A percentile compares a stretch with the other conserved stretches of the same genome.
phyloP scores from a whole-genome alignment of 1,139 yeast genomes.

The Taiozyma onychis region DNA sequence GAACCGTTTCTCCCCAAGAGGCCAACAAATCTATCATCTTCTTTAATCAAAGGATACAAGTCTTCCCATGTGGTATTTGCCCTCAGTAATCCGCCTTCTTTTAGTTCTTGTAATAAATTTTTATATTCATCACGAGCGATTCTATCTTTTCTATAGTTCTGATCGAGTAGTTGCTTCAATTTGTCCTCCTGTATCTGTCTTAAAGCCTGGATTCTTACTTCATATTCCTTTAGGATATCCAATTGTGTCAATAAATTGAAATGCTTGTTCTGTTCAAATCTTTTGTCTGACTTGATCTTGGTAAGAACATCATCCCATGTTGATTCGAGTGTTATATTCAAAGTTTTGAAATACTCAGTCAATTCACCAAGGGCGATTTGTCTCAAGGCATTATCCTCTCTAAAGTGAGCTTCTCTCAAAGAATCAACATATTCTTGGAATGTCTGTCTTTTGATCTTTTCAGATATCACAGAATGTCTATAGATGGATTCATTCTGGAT shows the following conservation, averaged over 20 bases:
- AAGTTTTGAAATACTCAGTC: slow-evolving; percentile 37
- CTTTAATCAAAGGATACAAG: slow-evolving; percentile 45
- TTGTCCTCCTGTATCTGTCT: slow-evolving; percentile 33
- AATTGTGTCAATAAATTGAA: slow-evolving; percentile 45
- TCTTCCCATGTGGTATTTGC: slow-evolving; percentile 60
- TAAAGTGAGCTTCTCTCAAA: slow-evolving; percentile 37
- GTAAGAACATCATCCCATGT: slow-evolving; percentile 34
- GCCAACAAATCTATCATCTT: slow-evolving; percentile 52
- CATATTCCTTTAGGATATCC: slow-evolving; percentile 57
- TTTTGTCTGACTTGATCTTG: slow-evolving; percentile 38
- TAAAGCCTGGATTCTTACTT: slow-evolving; percentile 39
- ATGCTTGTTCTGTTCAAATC: slow-evolving; percentile 57
- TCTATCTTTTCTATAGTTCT: slow-evolving; percentile 53
- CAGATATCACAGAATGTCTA: slow-evolving; percentile 56
- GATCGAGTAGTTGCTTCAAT: slow-evolving; percentile 32
- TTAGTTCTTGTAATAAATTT: slow-evolving; percentile 35
- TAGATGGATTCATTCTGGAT: slow-evolving; percentile 64
- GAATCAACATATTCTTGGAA: slow-evolving; percentile 44
- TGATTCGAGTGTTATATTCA: slow-evolving; percentile 17
- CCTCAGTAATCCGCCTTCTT: slow-evolving; percentile 36
- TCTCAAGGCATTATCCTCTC: slow-evolving; percentile 27
- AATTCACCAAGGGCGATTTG: slow-evolving; percentile 49
- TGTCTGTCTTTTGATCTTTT: slow-evolving; percentile 45
- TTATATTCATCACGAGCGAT: slow-evolving; percentile 59
- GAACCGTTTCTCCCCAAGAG: slow-evolving; percentile 80